Conservation (phyloP, 2,329 filamentous ascomycete genomes). For the Penicillium sclerotiorum region DNA sequence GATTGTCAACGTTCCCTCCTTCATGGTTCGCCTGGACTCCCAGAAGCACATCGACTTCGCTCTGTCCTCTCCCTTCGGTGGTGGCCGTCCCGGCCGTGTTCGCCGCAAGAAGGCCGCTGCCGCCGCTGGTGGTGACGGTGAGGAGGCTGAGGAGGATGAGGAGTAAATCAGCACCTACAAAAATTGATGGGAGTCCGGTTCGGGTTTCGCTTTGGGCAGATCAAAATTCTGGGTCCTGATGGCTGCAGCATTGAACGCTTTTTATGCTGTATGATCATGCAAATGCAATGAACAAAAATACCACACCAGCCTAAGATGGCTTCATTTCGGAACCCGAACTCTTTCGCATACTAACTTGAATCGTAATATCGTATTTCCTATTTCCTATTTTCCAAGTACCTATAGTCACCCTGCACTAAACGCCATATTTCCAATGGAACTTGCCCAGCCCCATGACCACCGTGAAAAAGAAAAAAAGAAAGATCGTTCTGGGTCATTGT, state of each 20-base stretch:
- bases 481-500: too few species aligned
- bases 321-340: conserved; percentile 37
- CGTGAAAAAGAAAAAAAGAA: too few species aligned
- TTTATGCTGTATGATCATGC: conserved; percentile 46
- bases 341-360: conserved; percentile 5
- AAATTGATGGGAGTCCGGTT: conserved; percentile 38
- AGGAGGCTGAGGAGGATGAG: conserved; percentile 81
- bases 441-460: conserved; percentile 21
- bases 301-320: conserved; percentile 35
- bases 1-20: conserved; percentile 99
- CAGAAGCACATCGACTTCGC: conserved; percentile 99
- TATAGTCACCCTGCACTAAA: not conserved
- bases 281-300: conserved; percentile 37
- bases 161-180: conserved; percentile 44
- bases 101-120: conserved; percentile 99
- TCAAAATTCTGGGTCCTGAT: conserved; percentile 36
- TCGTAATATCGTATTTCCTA: not conserved
- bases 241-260: conserved; percentile 42
- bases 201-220: conserved; percentile 41
- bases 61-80: conserved; percentile 95
- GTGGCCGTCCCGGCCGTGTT: conserved; percentile 94
- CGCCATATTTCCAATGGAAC: not conserved
- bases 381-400: not conserved
- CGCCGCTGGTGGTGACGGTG: conserved; percentile 68
- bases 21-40: conserved; percentile 99